These are phyloP conservation scores for Boletus sp. DNA, from an alignment of 768 basidiomycete species.

Conservation along the genomic window DNA sequence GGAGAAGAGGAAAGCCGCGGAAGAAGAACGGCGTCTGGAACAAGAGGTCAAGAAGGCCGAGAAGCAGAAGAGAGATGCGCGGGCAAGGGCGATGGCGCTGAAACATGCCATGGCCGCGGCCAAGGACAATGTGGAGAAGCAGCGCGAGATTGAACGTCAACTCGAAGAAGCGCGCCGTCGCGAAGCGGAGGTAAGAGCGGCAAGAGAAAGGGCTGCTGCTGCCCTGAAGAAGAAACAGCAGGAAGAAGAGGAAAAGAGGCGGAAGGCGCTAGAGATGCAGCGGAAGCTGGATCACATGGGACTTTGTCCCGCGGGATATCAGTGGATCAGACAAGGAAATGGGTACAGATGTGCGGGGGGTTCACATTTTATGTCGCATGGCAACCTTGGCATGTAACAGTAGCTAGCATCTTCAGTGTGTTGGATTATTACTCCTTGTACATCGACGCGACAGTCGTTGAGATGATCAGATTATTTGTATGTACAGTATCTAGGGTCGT, in stretches of 20 bases:
- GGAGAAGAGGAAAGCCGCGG: conserved; percentile 15
- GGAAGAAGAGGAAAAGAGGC: conserved; percentile 37
- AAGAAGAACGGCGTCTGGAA: conserved; percentile 18
- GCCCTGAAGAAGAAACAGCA: conserved; percentile 32
- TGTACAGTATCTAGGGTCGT: not conserved
- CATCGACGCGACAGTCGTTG: not conserved
- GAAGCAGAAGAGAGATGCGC: conserved; percentile 11
- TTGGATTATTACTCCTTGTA: not conserved
- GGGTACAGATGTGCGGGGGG: conserved; percentile 51
- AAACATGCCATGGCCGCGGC: conserved; percentile 17
- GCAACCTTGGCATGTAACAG: not conserved
- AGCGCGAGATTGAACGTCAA: conserved; percentile 25
- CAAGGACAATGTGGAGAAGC: conserved; percentile 18
- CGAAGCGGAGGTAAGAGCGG: conserved; percentile 23
- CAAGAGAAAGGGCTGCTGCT: conserved; percentile 22
- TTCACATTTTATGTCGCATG: conserved; percentile 36
- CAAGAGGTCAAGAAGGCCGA: conserved; percentile 16
- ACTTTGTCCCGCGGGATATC: conserved; percentile 42
- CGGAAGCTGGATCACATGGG: conserved; percentile 46
- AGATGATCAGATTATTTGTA: not conserved
- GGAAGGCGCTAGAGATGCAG: conserved; percentile 36
- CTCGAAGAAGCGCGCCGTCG: conserved; percentile 30
- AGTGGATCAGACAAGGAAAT: conserved; percentile 39
- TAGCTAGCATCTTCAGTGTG: too few species aligned
- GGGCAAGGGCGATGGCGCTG: conserved; percentile 10